phyloP scores from a whole-genome alignment of 352 stramenopile genomes.

The Globisporangium alternatum region DNA sequence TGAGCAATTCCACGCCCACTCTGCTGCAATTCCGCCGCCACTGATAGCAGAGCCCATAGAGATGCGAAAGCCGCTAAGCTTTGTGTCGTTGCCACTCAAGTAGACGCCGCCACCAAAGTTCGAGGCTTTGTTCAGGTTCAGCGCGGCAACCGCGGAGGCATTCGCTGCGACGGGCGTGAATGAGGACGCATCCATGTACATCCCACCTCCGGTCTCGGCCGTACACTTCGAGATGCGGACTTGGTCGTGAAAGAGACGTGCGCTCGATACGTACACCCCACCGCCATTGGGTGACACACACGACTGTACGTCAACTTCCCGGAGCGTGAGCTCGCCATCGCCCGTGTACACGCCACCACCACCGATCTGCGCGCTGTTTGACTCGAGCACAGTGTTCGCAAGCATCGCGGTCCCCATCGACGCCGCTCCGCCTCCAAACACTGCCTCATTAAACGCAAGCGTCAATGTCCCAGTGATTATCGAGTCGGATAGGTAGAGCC shows the following conservation, averaged over 20 bases:
- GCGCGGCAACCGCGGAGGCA: neutral
- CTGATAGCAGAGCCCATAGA: conserved; percentile 14
- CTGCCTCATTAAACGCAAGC: conserved; percentile 23
- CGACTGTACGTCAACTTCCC: conserved; percentile 17
- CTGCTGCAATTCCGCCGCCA: conserved; percentile 29
- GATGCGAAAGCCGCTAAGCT: conserved; percentile 20
- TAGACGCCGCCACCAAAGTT: conserved; percentile 32
- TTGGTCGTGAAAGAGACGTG: conserved; percentile 18
- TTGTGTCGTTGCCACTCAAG: conserved; percentile 21
- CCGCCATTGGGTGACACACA: conserved; percentile 24
- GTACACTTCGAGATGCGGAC: conserved; percentile 23
- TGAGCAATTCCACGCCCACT: conserved; percentile 17
- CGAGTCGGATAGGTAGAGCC: conserved; percentile 23
- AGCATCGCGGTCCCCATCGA: conserved; percentile 15
- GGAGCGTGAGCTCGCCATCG: conserved; percentile 23
- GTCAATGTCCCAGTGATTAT: conserved; percentile 21
- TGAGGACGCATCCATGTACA: conserved; percentile 28
- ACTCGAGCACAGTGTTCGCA: conserved; percentile 15
- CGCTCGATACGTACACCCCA: conserved; percentile 23
- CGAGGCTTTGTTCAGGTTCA: conserved; percentile 18
- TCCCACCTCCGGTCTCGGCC: conserved; percentile 24
- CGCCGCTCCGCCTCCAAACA: conserved; percentile 25
- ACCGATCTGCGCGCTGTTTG: conserved; percentile 20
- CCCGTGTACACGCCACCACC: conserved; percentile 31
- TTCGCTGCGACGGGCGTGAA: conserved; percentile 16